Base-by-base conservation (phyloP, 1,139 yeast genomes). In the Taphrina confusa region DNA sequence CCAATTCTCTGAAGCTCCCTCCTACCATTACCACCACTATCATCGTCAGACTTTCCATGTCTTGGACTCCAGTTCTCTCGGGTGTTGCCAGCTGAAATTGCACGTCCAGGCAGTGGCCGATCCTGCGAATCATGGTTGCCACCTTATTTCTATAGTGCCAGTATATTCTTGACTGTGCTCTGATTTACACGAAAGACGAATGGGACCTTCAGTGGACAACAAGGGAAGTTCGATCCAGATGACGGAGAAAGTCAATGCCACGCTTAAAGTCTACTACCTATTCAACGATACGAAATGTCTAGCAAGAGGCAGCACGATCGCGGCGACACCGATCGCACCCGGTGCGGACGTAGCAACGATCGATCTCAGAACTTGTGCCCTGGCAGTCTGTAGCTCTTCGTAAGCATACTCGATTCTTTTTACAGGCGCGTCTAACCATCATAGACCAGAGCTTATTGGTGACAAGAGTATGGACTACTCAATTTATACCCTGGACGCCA, bases 401-500 rank as follows among this genome's bases (percentile, higher is more conserved):
- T 47, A 23, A 47, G 52, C 12, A 6, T 28, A 2, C 18, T 18
- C 14, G n/a, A n/a, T n/a, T n/a, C n/a, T n/a, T n/a, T n/a, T n/a
- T n/a, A n/a, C 11, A 14, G 11, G 33, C 27, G 2, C 5, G 31
- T 16, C 50, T 45, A 18, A 45, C 50, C n/a, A 4, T 4, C 20
- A n/a, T 27, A 54, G 58, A 1, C 58, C 58, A 4, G 58, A 54
- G 27, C 45, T 54, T 4, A 34, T 54, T 9, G 49, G 49, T 11
- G 58, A 54, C 28, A 54, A 54, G 44, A 45, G 31, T 11, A 23
- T 33, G 6, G 58, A 54, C 22, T 54, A 54, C 22, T 54, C 58
- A 6, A 23, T 54, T 25, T 54, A 54, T 45, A 44, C 58, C 9
- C 58, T 54, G 27, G 58, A 54, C 34, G 58, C 58, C 30, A 54